Evolutionary conservation across 352 stramenopile species (phyloP).

Genomic region (Pythium coloratum): DNA sequence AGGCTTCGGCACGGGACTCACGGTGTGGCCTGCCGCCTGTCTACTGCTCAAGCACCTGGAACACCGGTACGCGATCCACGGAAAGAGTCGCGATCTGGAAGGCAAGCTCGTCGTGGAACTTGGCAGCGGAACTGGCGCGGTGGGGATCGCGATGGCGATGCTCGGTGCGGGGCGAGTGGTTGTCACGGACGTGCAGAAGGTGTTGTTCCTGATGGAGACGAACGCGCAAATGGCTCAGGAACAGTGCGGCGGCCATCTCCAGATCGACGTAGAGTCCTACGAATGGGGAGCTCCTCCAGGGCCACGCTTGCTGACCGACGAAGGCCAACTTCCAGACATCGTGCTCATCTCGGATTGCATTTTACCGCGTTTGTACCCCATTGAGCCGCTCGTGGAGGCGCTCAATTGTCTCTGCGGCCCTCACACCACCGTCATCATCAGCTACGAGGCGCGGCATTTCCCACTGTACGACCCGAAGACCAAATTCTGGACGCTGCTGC

Average conservation of each 20-base stretch:
- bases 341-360: slow-evolving; percentile 96
- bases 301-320: slow-evolving; percentile 29
- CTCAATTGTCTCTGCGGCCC: slow-evolving; percentile 66
- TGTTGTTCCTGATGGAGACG: slow-evolving; percentile 88
- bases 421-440: slow-evolving; percentile 73
- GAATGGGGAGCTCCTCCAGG: slow-evolving; percentile 82
- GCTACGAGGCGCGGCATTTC: slow-evolving; percentile 88
- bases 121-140: slow-evolving; percentile 90
- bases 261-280: slow-evolving; percentile 81
- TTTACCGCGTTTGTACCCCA: slow-evolving; percentile 94
- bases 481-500: slow-evolving; percentile 77
- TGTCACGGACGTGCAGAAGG: slow-evolving; percentile 89
- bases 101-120: slow-evolving; percentile 86
- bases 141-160: slow-evolving; percentile 87
- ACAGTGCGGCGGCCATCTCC: slow-evolving; percentile 26
- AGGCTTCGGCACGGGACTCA: slow-evolving; percentile 77
- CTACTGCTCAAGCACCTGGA: slow-evolving; percentile 82
- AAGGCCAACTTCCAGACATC: slow-evolving; percentile 51
- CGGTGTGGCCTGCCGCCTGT: slow-evolving; percentile 81
- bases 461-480: slow-evolving; percentile 77
- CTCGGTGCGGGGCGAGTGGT: slow-evolving; percentile 81
- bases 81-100: slow-evolving; percentile 8
- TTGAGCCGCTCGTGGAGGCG: slow-evolving; percentile 92
- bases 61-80: slow-evolving; percentile 33
- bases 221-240: slow-evolving; percentile 72